phyloP scores from a whole-genome alignment of 176 grass and related monocot genomes.

The Aegilops speltoides region DNA sequence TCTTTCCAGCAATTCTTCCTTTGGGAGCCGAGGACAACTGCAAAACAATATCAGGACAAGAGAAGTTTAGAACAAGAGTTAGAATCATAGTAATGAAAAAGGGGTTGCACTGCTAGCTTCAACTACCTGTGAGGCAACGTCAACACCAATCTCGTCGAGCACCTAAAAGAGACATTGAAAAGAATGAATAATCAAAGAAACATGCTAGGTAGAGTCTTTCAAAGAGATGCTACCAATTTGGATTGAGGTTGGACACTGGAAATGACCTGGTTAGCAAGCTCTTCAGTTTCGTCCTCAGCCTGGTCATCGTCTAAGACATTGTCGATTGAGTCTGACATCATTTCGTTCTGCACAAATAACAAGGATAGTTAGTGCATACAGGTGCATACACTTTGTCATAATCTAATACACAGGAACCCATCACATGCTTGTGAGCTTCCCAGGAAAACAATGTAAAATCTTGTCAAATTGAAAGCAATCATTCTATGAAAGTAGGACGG shows the following conservation, averaged over 20 bases:
- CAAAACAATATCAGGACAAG: constrained; percentile 9
- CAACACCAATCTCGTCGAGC: constrained; percentile 94
- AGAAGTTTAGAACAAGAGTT: constrained; percentile 1
- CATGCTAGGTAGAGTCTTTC: neutral
- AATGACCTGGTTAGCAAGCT: constrained; percentile 84
- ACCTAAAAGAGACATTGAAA: constrained; percentile 64
- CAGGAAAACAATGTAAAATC: neutral
- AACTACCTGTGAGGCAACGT: constrained; percentile 89
- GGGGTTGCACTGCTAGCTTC: constrained; percentile 18
- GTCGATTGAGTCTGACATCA: constrained; percentile 87
- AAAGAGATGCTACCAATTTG: neutral
- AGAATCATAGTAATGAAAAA: constrained; percentile 13
- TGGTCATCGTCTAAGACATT: constrained; percentile 73
- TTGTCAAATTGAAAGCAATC: neutral
- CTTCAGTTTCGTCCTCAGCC: constrained; percentile 91
- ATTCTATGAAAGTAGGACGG: constrained; percentile 1
- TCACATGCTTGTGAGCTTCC: constrained; percentile 20
- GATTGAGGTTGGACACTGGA: neutral
- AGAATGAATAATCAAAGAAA: constrained; percentile 34
- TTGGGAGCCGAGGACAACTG: constrained; percentile 92
- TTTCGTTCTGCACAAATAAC: constrained; percentile 75
- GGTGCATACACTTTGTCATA: neutral
- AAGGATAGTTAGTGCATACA: constrained; percentile 8
- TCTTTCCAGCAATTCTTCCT: constrained; percentile 84
- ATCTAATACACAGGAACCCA: neutral